A percentile compares a stretch with the other conserved stretches of the same genome.
Evolutionary conservation across 345 rosid genomes (phyloP).

Genomic region (Pseudoturritis turrita): DNA sequence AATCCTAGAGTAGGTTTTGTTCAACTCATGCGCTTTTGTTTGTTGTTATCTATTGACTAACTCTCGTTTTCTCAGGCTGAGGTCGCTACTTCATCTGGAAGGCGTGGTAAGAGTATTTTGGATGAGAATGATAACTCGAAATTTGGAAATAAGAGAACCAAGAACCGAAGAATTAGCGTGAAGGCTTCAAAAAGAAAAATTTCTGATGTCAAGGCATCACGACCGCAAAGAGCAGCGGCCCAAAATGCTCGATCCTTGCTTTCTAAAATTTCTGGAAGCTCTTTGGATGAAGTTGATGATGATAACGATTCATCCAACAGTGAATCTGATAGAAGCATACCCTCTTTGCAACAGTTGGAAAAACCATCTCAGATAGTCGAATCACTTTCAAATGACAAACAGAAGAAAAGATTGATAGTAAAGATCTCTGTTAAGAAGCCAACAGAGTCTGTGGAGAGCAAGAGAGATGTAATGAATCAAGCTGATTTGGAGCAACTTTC

Average conservation of each 20-base stretch:
- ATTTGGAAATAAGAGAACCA: conserved; percentile 41
- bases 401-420: conserved; percentile 66
- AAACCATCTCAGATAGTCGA: conserved; percentile 40
- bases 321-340: conserved; percentile 46
- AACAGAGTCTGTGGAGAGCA: conserved; percentile 32
- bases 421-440: conserved; percentile 71
- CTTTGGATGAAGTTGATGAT: conserved; percentile 62
- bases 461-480: conserved; percentile 27
- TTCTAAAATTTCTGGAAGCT: conserved; percentile 75
- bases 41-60: conserved; percentile 25
- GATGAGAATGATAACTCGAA: conserved; percentile 58
- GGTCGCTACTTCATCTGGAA: conserved; percentile 54
- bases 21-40: conserved; percentile 12
- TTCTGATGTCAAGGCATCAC: conserved; percentile 54
- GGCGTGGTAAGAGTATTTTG: conserved; percentile 73
- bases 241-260: conserved; percentile 83
- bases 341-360: conserved; percentile 32
- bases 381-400: conserved; percentile 46
- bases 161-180: conserved; percentile 46
- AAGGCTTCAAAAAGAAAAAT: conserved; percentile 57
- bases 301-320: conserved; percentile 56
- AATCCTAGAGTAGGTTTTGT: conserved; percentile 53
- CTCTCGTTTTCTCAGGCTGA: conserved; percentile 54
- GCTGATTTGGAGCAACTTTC: conserved; percentile 37
- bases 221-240: conserved; percentile 95